Conservation (phyloP, 2,329 filamentous ascomycete genomes). For the Setomelanomma holmii region DNA sequence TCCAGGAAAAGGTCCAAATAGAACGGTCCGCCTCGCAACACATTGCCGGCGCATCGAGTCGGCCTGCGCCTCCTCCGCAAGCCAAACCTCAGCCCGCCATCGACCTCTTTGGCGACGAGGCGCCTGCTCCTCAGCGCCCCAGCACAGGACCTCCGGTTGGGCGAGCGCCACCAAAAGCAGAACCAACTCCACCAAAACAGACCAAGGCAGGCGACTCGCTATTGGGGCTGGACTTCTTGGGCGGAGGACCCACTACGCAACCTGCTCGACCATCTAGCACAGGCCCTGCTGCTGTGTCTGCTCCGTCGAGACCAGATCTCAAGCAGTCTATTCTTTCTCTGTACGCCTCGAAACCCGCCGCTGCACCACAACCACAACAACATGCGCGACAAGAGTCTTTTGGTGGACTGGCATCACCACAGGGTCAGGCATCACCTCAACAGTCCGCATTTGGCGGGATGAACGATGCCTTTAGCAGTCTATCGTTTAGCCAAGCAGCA, state of each 20-base stretch:
- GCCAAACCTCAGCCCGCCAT: slow-evolving; percentile 53
- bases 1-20: slow-evolving; percentile 74
- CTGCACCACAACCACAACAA: slow-evolving; percentile 57
- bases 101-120: slow-evolving; percentile 84
- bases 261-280: slow-evolving; percentile 81
- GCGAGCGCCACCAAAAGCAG: slow-evolving; percentile 67
- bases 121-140: slow-evolving; percentile 70
- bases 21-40: slow-evolving; percentile 65
- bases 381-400: slow-evolving; percentile 62
- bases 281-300: slow-evolving; percentile 63
- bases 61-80: slow-evolving; percentile 35
- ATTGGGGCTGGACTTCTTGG: slow-evolving; percentile 91
- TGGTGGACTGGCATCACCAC: slow-evolving; percentile 57
- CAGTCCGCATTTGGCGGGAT: slow-evolving; percentile 68
- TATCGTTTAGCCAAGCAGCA: slow-evolving; percentile 62
- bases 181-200: slow-evolving; percentile 64
- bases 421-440: slow-evolving; percentile 40
- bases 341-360: slow-evolving; percentile 84
- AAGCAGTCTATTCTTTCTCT: slow-evolving; percentile 98
- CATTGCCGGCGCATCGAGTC: slow-evolving; percentile 44
- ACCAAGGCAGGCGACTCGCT: slow-evolving; percentile 84
- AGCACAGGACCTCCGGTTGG: slow-evolving; percentile 72
- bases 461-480: slow-evolving; percentile 79
- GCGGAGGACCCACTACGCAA: slow-evolving; percentile 72
- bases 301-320: slow-evolving; percentile 84